Evolutionary conservation across 2,329 filamentous ascomycete species (phyloP).

Genomic region (Sporothrix globosa): DNA sequence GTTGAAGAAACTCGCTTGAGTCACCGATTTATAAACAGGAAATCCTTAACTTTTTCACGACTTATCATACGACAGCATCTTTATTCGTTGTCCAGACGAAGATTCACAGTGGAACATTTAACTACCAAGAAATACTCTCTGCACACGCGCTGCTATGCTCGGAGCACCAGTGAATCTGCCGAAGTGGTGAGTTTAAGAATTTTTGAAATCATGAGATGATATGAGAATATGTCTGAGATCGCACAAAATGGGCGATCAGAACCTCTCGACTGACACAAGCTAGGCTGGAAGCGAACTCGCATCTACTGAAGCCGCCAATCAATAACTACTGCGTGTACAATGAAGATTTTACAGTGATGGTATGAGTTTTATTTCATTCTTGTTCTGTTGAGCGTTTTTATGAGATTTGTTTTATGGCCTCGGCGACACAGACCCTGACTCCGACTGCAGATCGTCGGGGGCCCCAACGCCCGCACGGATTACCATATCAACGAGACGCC

Average conservation of each 20-base stretch:
- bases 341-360: slow-evolving; percentile 80
- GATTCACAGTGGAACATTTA: neutral
- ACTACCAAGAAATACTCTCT: neutral
- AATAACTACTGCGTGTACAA: slow-evolving; percentile 99
- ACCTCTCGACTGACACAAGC: slow-evolving; percentile 22
- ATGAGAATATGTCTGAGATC: neutral
- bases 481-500: slow-evolving; percentile 97
- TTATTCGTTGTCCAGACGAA: neutral
- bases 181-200: slow-evolving; percentile 54
- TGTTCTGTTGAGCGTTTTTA: neutral
- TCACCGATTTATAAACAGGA: neutral
- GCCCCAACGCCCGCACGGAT: slow-evolving; percentile 93
- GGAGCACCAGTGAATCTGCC: slow-evolving; percentile 58
- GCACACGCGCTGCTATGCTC: slow-evolving; percentile 47
- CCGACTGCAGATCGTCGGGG: slow-evolving; percentile 65
- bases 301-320: slow-evolving; percentile 89
- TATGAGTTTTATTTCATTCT: slow-evolving; percentile 41
- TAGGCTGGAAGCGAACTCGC: slow-evolving; percentile 89
- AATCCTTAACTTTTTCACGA: slow-evolving; percentile 1
- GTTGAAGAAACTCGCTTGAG: neutral
- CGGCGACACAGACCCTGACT: neutral
- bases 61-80: neutral
- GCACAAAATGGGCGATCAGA: neutral
- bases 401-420: neutral
- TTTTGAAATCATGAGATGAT: neutral